phyloP scores from a whole-genome alignment of 768 basidiomycete species.

The Mycena galericulata region DNA sequence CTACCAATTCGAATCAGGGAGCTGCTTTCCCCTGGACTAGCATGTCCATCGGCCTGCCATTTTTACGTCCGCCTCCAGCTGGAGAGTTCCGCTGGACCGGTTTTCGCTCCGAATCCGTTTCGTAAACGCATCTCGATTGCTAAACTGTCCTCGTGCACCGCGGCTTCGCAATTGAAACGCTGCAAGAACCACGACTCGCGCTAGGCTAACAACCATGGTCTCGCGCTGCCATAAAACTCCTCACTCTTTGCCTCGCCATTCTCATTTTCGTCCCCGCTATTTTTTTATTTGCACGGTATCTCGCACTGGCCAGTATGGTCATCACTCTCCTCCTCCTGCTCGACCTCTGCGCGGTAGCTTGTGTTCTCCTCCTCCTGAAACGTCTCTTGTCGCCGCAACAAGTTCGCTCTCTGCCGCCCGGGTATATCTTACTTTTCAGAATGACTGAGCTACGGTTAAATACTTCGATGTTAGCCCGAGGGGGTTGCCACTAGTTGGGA shows the following conservation, averaged over 20 bases:
- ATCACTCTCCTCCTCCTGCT: slow-evolving; percentile 40
- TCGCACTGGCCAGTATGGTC: slow-evolving; percentile 40
- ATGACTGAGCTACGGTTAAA: slow-evolving; percentile 22
- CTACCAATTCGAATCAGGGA: not conserved
- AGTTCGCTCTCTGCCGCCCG: slow-evolving; percentile 29
- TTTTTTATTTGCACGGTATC: slow-evolving; percentile 1
- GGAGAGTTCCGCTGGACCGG: slow-evolving; percentile 20
- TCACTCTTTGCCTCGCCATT: not conserved
- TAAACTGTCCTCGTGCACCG: slow-evolving; percentile 26
- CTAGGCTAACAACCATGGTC: slow-evolving; percentile 27
- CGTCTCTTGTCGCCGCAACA: slow-evolving; percentile 41
- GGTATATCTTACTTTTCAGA: slow-evolving; percentile 6
- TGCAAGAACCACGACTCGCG: slow-evolving; percentile 26
- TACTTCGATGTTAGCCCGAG: slow-evolving; percentile 64
- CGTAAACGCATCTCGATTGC: slow-evolving; percentile 5
- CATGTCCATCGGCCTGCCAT: not conserved
- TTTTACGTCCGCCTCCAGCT: not conserved
- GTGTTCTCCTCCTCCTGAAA: slow-evolving; percentile 50
- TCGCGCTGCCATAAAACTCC: slow-evolving; percentile 27
- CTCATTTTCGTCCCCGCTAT: slow-evolving; percentile 14
- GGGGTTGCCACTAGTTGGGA: slow-evolving; percentile 66
- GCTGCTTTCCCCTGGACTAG: not conserved
- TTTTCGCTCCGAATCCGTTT: slow-evolving; percentile 22
- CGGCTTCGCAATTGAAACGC: slow-evolving; percentile 23
- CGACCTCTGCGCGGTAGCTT: slow-evolving; percentile 48